Percentiles rank a stretch among this genome's conserved stretches.
These are phyloP conservation scores for Pythium chondricola DNA, from an alignment of 352 stramenopile species.

Conservation along the genomic window DNA sequence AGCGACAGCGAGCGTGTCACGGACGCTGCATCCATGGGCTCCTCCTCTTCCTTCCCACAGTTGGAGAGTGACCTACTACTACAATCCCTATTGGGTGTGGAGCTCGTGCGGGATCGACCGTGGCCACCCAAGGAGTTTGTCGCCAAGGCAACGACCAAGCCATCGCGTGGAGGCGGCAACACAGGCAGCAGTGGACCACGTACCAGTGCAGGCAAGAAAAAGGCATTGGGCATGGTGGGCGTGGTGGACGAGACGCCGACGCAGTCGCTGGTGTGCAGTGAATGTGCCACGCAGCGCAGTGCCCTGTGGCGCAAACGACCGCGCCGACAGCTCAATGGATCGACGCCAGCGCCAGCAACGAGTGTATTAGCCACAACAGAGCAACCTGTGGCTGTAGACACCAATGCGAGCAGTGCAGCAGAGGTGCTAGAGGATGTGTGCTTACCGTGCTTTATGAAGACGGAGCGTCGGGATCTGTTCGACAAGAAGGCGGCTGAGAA, in stretches of 20 bases:
- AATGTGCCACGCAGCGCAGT: slow-evolving; percentile 57
- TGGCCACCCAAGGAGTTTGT: slow-evolving; percentile 78
- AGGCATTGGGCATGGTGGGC: slow-evolving; percentile 38
- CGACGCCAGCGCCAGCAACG: neutral
- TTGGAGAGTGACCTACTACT: slow-evolving; percentile 10
- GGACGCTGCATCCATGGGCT: neutral
- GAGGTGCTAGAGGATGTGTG: slow-evolving; percentile 43
- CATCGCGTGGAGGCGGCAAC: slow-evolving; percentile 25
- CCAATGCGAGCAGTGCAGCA: neutral
- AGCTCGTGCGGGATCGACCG: slow-evolving; percentile 48
- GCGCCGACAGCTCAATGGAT: slow-evolving; percentile 4
- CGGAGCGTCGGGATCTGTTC: slow-evolving; percentile 60
- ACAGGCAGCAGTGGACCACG: slow-evolving; percentile 20
- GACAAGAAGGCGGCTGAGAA: slow-evolving; percentile 44
- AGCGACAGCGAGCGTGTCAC: neutral
- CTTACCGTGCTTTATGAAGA: slow-evolving; percentile 63
- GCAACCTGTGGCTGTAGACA: slow-evolving; percentile 5
- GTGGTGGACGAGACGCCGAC: slow-evolving; percentile 37
- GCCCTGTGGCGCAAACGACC: slow-evolving; percentile 55
- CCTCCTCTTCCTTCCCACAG: neutral
- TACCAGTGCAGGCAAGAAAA: slow-evolving; percentile 49
- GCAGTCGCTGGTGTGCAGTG: slow-evolving; percentile 25
- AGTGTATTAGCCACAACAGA: no score
- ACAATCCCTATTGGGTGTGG: slow-evolving; percentile 11
- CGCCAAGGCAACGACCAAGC: slow-evolving; percentile 44